These are phyloP conservation scores for Trypethelium eluteriae DNA, from an alignment of 495 filamentous ascomycete species.

Conservation along the genomic window DNA sequence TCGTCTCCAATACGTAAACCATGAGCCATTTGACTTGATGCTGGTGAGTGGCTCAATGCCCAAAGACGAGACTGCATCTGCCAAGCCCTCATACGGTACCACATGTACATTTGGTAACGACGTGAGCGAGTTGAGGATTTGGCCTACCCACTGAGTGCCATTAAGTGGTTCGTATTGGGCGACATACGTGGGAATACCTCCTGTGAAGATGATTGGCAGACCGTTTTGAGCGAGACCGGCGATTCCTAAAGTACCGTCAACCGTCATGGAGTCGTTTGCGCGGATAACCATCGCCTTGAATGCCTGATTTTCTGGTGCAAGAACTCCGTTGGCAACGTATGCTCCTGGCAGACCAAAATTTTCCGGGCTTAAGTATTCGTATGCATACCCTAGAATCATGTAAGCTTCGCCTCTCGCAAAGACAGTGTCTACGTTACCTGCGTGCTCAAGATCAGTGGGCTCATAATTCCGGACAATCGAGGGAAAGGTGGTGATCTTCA, in stretches of 20 bases:
- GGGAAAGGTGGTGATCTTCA: slow-evolving; percentile 14
- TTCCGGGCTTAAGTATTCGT: slow-evolving; percentile 45
- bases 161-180: slow-evolving; percentile 20
- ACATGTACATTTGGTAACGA: slow-evolving; percentile 19
- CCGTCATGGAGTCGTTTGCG: slow-evolving; percentile 36
- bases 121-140: neutral
- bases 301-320: slow-evolving; percentile 38
- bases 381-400: slow-evolving; percentile 35
- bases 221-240: slow-evolving; percentile 37
- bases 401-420: neutral
- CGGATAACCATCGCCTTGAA: slow-evolving; percentile 43
- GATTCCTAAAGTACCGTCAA: slow-evolving; percentile 33
- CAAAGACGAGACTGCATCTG: slow-evolving; percentile 28
- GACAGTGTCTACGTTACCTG: neutral
- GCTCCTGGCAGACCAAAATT: slow-evolving; percentile 40
- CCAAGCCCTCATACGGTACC: slow-evolving; percentile 18
- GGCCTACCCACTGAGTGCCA: slow-evolving; percentile 14
- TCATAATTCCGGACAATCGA: slow-evolving; percentile 16
- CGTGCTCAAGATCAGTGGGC: slow-evolving; percentile 15
- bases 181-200: slow-evolving; percentile 19
- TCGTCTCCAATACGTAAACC: slow-evolving; percentile 36
- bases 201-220: slow-evolving; percentile 40
- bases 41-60: slow-evolving; percentile 25
- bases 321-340: slow-evolving; percentile 30
- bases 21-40: slow-evolving; percentile 30